Conservation (phyloP, 2,329 filamentous ascomycete species). For the Diplodia seriata region DNA sequence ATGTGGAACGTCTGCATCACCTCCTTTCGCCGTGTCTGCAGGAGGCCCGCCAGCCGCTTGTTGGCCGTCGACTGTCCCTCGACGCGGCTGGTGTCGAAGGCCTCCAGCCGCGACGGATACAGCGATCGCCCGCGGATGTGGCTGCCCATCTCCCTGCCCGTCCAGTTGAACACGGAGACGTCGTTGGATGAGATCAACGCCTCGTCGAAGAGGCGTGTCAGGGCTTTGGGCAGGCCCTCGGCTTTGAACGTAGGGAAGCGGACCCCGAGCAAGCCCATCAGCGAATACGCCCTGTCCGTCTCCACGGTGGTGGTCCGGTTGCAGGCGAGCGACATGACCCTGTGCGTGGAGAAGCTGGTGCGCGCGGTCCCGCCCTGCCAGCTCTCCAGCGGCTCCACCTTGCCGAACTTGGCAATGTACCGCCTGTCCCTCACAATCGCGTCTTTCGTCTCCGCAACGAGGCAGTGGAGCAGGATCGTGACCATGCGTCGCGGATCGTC, state of each 20-base stretch:
- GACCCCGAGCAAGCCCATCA: conserved; percentile 12
- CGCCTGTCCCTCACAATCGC: not conserved
- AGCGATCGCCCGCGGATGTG: conserved; percentile 15
- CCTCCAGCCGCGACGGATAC: not conserved
- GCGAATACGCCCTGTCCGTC: conserved; percentile 3
- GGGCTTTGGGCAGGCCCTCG: conserved; percentile 3
- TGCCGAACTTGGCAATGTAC: not conserved
- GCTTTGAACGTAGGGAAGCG: not conserved
- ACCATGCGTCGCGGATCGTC: not conserved
- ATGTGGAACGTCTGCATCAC: not conserved
- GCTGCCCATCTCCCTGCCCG: conserved; percentile 1
- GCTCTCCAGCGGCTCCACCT: not conserved
- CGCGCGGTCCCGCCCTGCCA: not conserved
- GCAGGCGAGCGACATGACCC: conserved; percentile 3
- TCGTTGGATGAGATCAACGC: not conserved
- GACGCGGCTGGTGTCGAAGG: not conserved
- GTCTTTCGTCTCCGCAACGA: conserved; percentile 4
- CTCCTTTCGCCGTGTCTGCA: not conserved
- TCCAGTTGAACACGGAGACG: conserved; percentile 14
- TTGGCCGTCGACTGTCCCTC: conserved; percentile 3
- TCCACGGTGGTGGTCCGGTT: not conserved
- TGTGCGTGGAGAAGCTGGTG: conserved; percentile 1
- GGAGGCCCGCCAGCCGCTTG: not conserved
- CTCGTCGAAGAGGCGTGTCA: conserved; percentile 10
- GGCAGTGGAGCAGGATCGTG: not conserved